These are phyloP conservation scores for Lithospermum erythrorhizon DNA, from an alignment of 257 asterid genomes.

Conservation along the genomic window DNA sequence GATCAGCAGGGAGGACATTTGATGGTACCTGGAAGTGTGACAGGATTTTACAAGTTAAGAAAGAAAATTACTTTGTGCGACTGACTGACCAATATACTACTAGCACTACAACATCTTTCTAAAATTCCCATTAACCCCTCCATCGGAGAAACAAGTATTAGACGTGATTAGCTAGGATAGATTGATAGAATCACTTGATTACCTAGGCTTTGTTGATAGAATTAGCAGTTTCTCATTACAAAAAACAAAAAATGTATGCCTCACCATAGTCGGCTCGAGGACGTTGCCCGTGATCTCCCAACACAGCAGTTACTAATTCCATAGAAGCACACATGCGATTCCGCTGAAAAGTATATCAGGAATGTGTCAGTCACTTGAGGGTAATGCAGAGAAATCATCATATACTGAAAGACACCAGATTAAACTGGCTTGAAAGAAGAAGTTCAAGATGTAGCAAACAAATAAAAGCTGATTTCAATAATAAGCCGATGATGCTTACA, in stretches of 20 bases:
- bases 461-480: no score
- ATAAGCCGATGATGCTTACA: no score
- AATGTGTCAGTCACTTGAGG: background rate
- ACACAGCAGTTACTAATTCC: conserved; percentile 97
- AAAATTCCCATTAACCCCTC: no score
- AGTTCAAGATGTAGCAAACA: background rate
- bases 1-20: no score
- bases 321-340: conserved; percentile 79
- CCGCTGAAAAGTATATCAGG: conserved; percentile 28
- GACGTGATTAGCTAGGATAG: background rate
- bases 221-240: no score
- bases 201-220: background rate
- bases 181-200: background rate
- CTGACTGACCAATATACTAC: no score
- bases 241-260: conserved; percentile 7
- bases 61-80: no score
- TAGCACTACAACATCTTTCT: no score
- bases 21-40: no score
- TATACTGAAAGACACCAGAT: background rate
- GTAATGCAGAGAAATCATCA: background rate
- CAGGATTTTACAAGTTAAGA: no score
- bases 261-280: conserved; percentile 93
- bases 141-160: background rate
- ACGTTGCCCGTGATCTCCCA: conserved; percentile 98
- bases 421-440: background rate